These are phyloP conservation scores for Cercis canadensis DNA, from an alignment of 306 rosid species.

Conservation along the genomic window DNA sequence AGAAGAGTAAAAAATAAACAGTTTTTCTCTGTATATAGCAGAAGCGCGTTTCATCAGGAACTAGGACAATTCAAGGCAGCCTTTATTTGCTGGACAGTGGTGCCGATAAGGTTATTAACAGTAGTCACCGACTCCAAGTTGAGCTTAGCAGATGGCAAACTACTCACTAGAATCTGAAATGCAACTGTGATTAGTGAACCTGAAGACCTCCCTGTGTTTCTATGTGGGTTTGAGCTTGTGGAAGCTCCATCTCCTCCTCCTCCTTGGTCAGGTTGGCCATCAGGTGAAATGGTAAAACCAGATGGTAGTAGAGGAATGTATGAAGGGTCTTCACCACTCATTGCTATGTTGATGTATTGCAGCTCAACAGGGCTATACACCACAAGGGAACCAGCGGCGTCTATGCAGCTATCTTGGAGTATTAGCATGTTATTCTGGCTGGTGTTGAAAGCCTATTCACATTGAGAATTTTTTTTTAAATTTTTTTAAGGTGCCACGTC, in stretches of 20 bases:
- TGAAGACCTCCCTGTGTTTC: constrained; percentile 34
- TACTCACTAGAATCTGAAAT: constrained; percentile 85
- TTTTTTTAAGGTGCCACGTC: too few relatives aligned
- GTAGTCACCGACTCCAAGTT: constrained; percentile 89
- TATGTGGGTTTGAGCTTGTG: constrained; percentile 58
- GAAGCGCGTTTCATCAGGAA: constrained; percentile 47
- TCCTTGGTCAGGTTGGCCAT: constrained; percentile 55
- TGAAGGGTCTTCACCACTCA: constrained; percentile 96
- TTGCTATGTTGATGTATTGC: constrained; percentile 80
- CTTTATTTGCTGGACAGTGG: constrained; percentile 86
- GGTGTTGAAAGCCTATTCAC: constrained; percentile 69
- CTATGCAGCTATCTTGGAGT: constrained; percentile 96
- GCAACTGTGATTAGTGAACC: constrained; percentile 84
- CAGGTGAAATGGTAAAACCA: constrained; percentile 81
- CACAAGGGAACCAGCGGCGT: constrained; percentile 80
- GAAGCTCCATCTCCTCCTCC: constrained; percentile 59
- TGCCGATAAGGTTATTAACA: constrained; percentile 80
- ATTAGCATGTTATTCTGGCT: constrained; percentile 93
- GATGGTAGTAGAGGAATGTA: constrained; percentile 86
- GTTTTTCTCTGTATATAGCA: neutral
- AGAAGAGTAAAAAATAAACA: constrained; percentile 19
- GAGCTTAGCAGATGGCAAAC: constrained; percentile 80
- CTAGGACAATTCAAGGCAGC: constrained; percentile 83
- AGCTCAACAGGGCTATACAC: constrained; percentile 90
- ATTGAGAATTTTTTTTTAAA: too few relatives aligned